Evolutionary conservation across 208 protist species (phyloP).

Genomic region (Jaenimonas drosophilae): DNA sequence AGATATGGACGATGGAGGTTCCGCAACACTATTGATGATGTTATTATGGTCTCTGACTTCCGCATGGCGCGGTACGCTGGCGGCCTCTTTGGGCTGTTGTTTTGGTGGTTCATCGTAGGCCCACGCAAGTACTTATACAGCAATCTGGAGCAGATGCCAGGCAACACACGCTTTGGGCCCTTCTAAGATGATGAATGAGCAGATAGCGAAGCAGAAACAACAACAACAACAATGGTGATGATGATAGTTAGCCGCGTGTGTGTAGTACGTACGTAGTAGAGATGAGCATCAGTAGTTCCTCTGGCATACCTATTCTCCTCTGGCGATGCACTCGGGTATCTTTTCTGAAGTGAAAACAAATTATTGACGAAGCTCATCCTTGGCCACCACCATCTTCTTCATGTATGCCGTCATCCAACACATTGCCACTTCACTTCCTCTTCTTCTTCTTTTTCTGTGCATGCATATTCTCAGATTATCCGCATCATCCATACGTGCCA

Average conservation of each 20-base stretch:
- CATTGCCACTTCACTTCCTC: not conserved
- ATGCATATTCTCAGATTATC: slow-evolving; percentile 1
- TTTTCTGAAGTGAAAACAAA: not conserved
- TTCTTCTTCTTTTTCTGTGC: slow-evolving; percentile 4
- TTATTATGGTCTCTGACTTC: slow-evolving; percentile 83
- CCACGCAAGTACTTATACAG: slow-evolving; percentile 80
- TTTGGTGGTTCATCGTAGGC: slow-evolving; percentile 83
- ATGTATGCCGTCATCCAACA: not conserved
- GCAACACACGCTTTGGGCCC: slow-evolving; percentile 65
- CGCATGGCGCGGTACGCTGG: slow-evolving; percentile 62
- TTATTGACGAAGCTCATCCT: not conserved
- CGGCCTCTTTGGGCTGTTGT: slow-evolving; percentile 57
- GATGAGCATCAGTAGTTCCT: not conserved
- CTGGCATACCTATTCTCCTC: not conserved
- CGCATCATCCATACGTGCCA: not conserved
- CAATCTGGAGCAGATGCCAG: slow-evolving; percentile 65
- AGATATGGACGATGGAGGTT: slow-evolving; percentile 83
- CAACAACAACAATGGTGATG: slow-evolving; percentile 1
- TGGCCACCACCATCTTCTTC: no score
- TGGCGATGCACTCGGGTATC: no score
- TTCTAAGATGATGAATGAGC: slow-evolving; percentile 20
- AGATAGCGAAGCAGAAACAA: slow-evolving; percentile 1
- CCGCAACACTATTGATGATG: slow-evolving; percentile 78
- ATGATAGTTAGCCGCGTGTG: not conserved
- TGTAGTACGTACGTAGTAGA: not conserved